Evolutionary conservation across 768 basidiomycete genomes (phyloP).

Genomic region (Pisolithus orientalis): DNA sequence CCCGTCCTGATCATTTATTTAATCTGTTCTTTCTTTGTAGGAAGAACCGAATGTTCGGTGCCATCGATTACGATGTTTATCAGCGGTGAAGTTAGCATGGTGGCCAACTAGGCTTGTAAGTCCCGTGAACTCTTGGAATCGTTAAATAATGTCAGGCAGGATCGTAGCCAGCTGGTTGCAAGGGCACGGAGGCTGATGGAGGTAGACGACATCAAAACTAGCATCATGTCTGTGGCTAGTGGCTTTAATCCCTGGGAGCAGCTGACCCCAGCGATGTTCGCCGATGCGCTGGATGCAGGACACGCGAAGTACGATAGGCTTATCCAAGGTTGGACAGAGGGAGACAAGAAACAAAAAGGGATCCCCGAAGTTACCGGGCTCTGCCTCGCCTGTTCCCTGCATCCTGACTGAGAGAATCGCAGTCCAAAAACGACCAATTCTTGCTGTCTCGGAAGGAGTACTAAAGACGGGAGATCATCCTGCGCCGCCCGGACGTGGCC

Average conservation of each 20-base stretch:
- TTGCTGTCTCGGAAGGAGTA: slow-evolving; percentile 75
- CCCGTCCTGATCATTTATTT: slow-evolving; percentile 1
- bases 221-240: slow-evolving; percentile 59
- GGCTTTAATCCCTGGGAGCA: slow-evolving; percentile 62
- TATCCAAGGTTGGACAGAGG: slow-evolving; percentile 49
- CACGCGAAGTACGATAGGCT: slow-evolving; percentile 78
- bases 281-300: slow-evolving; percentile 73
- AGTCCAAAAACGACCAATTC: slow-evolving; percentile 68
- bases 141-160: slow-evolving; percentile 63
- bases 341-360: slow-evolving; percentile 55
- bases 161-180: slow-evolving; percentile 55
- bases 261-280: slow-evolving; percentile 84
- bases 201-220: slow-evolving; percentile 67
- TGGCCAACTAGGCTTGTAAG: slow-evolving; percentile 50
- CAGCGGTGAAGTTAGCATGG: slow-evolving; percentile 26
- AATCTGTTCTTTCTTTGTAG: slow-evolving; percentile 28
- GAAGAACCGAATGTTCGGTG: slow-evolving; percentile 52
- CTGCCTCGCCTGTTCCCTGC: slow-evolving; percentile 8
- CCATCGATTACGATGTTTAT: slow-evolving; percentile 54
- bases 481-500: slow-evolving; percentile 79
- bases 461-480: slow-evolving; percentile 72
- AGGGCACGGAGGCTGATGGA: slow-evolving; percentile 57
- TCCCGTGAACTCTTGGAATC: slow-evolving; percentile 72
- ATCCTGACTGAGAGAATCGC: slow-evolving; percentile 8
- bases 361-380: slow-evolving; percentile 69